Conservation (phyloP, 805 yeast species). For the Yueomyces sinensis region DNA sequence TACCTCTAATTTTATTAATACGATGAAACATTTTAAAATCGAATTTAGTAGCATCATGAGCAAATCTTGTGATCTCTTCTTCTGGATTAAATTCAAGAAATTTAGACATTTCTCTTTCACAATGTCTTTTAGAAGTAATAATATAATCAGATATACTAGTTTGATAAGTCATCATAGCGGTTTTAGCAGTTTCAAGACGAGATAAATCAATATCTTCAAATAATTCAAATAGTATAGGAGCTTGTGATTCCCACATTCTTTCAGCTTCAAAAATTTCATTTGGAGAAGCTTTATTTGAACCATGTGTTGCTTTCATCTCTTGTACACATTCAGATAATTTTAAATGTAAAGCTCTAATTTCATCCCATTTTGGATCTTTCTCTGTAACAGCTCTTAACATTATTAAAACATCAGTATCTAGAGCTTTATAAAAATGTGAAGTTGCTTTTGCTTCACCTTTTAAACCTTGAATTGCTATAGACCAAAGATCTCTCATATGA, state of each 20-base stretch:
- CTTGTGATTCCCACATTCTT: constrained; percentile 55
- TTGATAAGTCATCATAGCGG: constrained; percentile 50
- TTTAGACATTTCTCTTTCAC: constrained; percentile 55
- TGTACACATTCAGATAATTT: constrained; percentile 31
- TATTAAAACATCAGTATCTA: constrained; percentile 41
- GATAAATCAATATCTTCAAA: constrained; percentile 59
- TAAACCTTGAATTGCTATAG: constrained; percentile 28
- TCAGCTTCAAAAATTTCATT: constrained; percentile 10
- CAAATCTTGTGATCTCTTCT: constrained; percentile 46
- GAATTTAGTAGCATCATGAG: constrained; percentile 26
- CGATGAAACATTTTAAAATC: constrained; percentile 7
- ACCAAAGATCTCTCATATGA: constrained; percentile 31
- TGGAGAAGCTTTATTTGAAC: constrained; percentile 20
- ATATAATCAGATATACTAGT: constrained; percentile 45
- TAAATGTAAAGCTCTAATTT: constrained; percentile 34
- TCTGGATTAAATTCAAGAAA: constrained; percentile 50
- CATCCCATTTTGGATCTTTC: constrained; percentile 41
- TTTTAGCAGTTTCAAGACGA: constrained; percentile 50
- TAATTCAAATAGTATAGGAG: constrained; percentile 62
- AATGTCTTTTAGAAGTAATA: constrained; percentile 30
- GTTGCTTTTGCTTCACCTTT: constrained; percentile 36
- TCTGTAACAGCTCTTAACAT: constrained; percentile 42
- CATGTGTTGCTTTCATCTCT: not conserved
- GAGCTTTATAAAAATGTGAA: constrained; percentile 31
- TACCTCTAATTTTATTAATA: not conserved